These are phyloP conservation scores for Chrysopogon serrulatus DNA, from an alignment of 176 grass and related monocot genomes.

Conservation along the genomic window DNA sequence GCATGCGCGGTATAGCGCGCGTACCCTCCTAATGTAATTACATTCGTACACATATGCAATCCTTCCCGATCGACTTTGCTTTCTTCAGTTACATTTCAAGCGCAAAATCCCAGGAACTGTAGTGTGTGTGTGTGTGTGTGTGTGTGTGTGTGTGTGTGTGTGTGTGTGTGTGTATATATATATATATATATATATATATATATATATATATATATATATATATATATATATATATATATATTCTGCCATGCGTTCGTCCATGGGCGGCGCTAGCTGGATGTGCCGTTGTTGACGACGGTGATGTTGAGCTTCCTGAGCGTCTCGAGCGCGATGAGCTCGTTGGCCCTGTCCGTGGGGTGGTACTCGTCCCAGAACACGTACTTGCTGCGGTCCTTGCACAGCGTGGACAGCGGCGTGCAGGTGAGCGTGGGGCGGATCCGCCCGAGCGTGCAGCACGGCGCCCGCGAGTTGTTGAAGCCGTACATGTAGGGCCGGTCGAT, in stretches of 20 bases:
- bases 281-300: slow-evolving; percentile 49
- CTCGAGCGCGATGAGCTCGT: slow-evolving; percentile 85
- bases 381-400: slow-evolving; percentile 83
- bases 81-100: too few species aligned
- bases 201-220: too few species aligned
- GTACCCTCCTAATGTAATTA: too few species aligned
- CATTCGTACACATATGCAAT: too few species aligned
- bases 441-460: slow-evolving; percentile 76
- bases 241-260: background rate
- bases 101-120: too few species aligned
- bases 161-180: too few species aligned
- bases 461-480: slow-evolving; percentile 84
- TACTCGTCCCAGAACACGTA: slow-evolving; percentile 99
- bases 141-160: too few species aligned
- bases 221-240: too few species aligned
- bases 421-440: slow-evolving; percentile 70
- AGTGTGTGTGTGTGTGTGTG: too few species aligned
- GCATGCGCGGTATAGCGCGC: too few species aligned
- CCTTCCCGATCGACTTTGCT: too few species aligned
- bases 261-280: background rate
- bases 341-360: slow-evolving; percentile 88
- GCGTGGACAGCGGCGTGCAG: slow-evolving; percentile 78
- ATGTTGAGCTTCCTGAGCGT: slow-evolving; percentile 67
- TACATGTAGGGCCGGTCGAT: slow-evolving; percentile 59
- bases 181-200: too few species aligned